phyloP scores from a whole-genome alignment of 306 rosid genomes.

The Pterocarpus santalinus region DNA sequence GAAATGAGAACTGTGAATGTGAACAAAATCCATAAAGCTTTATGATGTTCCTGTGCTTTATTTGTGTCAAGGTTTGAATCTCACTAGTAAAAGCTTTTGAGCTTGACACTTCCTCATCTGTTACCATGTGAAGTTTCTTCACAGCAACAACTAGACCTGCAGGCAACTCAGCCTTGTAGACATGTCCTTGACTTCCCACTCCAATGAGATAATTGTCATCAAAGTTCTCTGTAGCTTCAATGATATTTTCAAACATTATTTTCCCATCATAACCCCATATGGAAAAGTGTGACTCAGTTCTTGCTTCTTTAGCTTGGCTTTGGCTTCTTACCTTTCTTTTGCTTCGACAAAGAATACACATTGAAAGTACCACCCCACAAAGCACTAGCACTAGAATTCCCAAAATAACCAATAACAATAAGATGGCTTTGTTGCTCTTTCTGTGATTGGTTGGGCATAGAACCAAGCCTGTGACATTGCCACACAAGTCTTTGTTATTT shows the following conservation, averaged over 20 bases:
- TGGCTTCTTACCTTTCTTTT: neutral
- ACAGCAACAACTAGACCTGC: conserved; percentile 36
- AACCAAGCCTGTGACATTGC: neutral
- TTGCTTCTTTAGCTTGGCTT: neutral
- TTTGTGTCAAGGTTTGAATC: conserved; percentile 30
- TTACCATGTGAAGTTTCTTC: conserved; percentile 23
- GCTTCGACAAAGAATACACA: neutral
- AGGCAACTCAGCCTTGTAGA: conserved; percentile 32
- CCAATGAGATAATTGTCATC: conserved; percentile 9
- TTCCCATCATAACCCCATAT: neutral
- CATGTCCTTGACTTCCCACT: conserved; percentile 23
- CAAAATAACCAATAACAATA: neutral
- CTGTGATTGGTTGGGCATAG: neutral
- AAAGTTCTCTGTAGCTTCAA: conserved; percentile 33
- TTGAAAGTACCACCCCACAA: neutral
- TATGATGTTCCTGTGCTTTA: conserved; percentile 36
- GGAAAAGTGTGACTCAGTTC: neutral
- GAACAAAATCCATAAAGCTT: conserved; percentile 22
- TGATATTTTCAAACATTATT: conserved; percentile 3
- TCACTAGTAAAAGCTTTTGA: conserved; percentile 15
- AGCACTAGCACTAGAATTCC: neutral
- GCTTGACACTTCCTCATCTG: neutral
- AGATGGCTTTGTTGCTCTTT: neutral
- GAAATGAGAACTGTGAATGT: neutral
- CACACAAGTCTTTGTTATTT: conserved; percentile 10